Conservation (phyloP, 2,329 filamentous ascomycete species). For the Fusarium austroafricanum region DNA sequence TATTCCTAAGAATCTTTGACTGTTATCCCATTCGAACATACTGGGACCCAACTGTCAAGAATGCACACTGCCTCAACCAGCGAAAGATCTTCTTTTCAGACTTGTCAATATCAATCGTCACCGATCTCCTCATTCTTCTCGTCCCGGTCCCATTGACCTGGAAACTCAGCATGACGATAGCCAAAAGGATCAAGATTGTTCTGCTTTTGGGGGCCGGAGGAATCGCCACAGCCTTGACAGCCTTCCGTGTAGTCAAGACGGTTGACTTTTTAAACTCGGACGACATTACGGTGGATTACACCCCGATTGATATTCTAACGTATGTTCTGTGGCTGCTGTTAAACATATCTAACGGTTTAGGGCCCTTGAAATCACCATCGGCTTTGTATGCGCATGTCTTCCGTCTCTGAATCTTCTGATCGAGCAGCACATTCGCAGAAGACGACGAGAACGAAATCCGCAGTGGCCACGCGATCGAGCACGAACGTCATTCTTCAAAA, state of each 20-base stretch:
- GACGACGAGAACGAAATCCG: slow-evolving; percentile 6
- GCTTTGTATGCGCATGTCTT: slow-evolving; percentile 41
- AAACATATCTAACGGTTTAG: slow-evolving; percentile 10
- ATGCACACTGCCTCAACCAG: slow-evolving; percentile 52
- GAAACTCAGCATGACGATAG: slow-evolving; percentile 24
- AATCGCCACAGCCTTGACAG: slow-evolving; percentile 36
- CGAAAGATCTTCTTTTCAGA: slow-evolving; percentile 42
- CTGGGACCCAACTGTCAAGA: slow-evolving; percentile 49
- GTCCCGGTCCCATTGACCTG: slow-evolving; percentile 36
- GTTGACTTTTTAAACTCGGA: slow-evolving; percentile 32
- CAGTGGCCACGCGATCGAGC: slow-evolving; percentile 7
- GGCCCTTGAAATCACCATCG: slow-evolving; percentile 34
- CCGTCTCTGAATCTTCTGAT: slow-evolving; percentile 36
- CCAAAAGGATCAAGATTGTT: slow-evolving; percentile 40
- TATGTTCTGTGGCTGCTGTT: not conserved
- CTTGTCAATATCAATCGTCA: slow-evolving; percentile 28
- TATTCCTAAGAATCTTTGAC: slow-evolving; percentile 55
- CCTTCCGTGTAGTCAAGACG: slow-evolving; percentile 21
- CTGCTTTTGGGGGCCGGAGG: slow-evolving; percentile 37
- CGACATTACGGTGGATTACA: slow-evolving; percentile 37
- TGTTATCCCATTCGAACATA: slow-evolving; percentile 56
- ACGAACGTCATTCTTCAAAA: slow-evolving; percentile 1
- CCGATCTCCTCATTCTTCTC: slow-evolving; percentile 35
- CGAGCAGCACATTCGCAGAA: slow-evolving; percentile 26
- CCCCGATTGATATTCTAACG: slow-evolving; percentile 32